Conservation (phyloP, 164 flowering plant genomes). For the Chimonanthus praecox region DNA sequence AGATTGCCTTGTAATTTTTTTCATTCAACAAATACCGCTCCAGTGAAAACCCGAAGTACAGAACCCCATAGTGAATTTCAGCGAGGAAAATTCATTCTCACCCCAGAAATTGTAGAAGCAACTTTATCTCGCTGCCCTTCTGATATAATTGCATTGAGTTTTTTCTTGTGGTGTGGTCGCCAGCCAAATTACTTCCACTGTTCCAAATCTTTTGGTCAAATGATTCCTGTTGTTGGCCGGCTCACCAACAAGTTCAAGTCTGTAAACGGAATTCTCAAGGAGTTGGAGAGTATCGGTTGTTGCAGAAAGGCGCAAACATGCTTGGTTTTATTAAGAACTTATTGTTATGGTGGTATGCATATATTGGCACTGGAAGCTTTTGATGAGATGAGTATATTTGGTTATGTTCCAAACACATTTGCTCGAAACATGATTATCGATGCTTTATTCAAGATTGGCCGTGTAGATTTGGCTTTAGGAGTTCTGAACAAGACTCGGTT, state of each 20-base stretch:
- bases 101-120: conserved; percentile 29
- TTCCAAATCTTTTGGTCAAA: conserved; percentile 23
- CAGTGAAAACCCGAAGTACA: not conserved
- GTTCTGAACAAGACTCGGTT: conserved; percentile 25
- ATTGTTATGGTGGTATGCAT: conserved; percentile 52
- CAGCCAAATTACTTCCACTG: conserved; percentile 49
- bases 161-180: conserved; percentile 60
- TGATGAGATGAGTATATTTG: conserved; percentile 43
- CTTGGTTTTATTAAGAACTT: conserved; percentile 51
- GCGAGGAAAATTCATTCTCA: conserved; percentile 12
- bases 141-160: conserved; percentile 48
- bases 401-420: conserved; percentile 47
- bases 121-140: conserved; percentile 41
- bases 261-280: conserved; percentile 34
- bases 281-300: conserved; percentile 41
- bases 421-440: conserved; percentile 51
- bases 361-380: conserved; percentile 38
- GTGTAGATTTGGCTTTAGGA: conserved; percentile 29
- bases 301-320: conserved; percentile 39
- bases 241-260: conserved; percentile 22
- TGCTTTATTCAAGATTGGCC: conserved; percentile 39
- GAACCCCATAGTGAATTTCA: not conserved
- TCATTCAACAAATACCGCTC: no score
- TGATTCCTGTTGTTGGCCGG: conserved; percentile 35
- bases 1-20: no score